Evolutionary conservation across 2,329 filamentous ascomycete species (phyloP), one percentile per base, ranked within the genome.

Genomic region (Endoconidiophora laricicola): DNA sequence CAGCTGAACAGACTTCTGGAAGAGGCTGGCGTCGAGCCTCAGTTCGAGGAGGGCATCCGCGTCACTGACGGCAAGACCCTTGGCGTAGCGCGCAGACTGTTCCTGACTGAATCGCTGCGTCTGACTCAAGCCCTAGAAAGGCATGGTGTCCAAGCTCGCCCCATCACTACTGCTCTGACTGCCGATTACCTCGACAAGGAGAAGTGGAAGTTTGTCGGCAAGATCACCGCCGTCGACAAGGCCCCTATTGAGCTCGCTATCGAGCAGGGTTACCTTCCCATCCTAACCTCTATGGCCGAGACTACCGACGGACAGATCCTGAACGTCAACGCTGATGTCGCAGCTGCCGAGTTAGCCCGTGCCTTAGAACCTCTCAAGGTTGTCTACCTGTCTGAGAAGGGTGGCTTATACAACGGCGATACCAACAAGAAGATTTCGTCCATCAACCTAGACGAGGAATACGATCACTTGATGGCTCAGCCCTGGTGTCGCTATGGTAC

Each of bases 381-480:
- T 54, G 88, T 98, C 54, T 98, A 95, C 64, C 74, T 96, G n/a
- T 93, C 87, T 4, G 91, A 98, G 69, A 96, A 96, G 74, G 91
- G 91, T 46, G 91, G 90, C 6, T 69, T 98, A 33, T 94, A 94
- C 67, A 86, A 96, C 62, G 88, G 87, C 53, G 85, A 94, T 56
- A 85, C 81, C n/a, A 83, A 83, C 53, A 82, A 90, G 70, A 94
- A 94, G 70, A 96, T 96, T 61, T 94, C 90, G 4, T 85, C 83
- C 53, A 96, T 96, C 68, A 96, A 96, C 68, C 73, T 98, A 52
- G 91, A 98, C 62, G 88, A 94, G 66, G 91, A 98, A 68, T 96
- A 85, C 60, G 86, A 94, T 53, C 75, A 85, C 61, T 75, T 95
- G 60, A 94, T 96, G 86, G 74, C 79, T 52, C 86, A 95, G 67